Evolutionary conservation across 352 stramenopile species (phyloP).

Genomic region (Globisporangium apiculatum): DNA sequence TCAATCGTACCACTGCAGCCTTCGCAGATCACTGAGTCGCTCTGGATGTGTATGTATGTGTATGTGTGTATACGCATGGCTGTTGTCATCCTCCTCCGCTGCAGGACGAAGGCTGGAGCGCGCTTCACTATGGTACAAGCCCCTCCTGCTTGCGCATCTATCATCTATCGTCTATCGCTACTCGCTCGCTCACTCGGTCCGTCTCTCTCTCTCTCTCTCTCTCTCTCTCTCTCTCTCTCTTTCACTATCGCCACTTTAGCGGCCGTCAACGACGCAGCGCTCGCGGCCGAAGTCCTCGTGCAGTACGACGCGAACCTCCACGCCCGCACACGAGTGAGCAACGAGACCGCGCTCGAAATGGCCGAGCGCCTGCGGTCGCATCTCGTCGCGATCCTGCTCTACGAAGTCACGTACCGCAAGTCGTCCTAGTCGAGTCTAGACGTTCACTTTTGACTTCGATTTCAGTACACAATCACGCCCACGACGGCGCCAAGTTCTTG

Average conservation of each 20-base stretch:
- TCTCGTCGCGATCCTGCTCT: constrained; percentile 67
- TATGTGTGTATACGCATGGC: too few relatives aligned
- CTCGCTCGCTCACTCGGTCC: constrained; percentile 4
- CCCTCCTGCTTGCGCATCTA: not conserved
- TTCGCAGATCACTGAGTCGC: too few relatives aligned
- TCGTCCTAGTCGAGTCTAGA: constrained; percentile 52
- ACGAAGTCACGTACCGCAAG: constrained; percentile 61
- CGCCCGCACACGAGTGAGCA: constrained; percentile 48
- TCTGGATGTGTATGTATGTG: not conserved
- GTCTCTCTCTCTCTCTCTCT: not conserved
- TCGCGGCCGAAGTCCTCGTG: constrained; percentile 63
- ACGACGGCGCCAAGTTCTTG: constrained; percentile 50
- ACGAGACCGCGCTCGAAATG: constrained; percentile 75
- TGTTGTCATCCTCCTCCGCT: too few relatives aligned
- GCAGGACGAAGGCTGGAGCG: constrained; percentile 69
- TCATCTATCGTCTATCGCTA: constrained; percentile 14
- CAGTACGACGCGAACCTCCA: constrained; percentile 58
- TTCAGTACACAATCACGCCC: constrained; percentile 58
- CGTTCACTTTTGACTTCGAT: constrained; percentile 66
- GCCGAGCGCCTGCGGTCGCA: constrained; percentile 65
- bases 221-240: not conserved
- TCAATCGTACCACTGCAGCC: too few relatives aligned
- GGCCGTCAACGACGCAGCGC: constrained; percentile 52
- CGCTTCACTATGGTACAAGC: constrained; percentile 65
- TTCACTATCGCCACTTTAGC: constrained; percentile 17